Evolutionary conservation across 2,329 filamentous ascomycete species (phyloP), one percentile per base, ranked within the genome.

Genomic region (Tolypocladium amazonense): DNA sequence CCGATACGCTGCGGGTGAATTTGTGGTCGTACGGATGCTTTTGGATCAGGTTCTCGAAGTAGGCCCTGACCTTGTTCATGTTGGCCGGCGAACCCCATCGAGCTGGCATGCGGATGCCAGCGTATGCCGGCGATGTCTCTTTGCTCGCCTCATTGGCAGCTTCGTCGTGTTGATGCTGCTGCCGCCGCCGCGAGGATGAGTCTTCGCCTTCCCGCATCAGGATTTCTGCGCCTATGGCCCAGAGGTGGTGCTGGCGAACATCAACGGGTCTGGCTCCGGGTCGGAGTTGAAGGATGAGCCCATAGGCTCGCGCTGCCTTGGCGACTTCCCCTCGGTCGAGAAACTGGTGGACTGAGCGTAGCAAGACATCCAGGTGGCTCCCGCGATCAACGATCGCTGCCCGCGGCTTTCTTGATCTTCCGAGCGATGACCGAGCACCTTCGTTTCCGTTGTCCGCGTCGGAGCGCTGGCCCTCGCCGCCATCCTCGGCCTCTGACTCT

Each of bases 181-280:
- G 52, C 37, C 57, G n/a, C 30, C 20, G 38, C 39, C 25, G n/a
- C 23, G 27, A 25, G 14, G 30, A 4, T 20, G 53, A 45, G 27
- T 75, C 68, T 61, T 80, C 76, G 8, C 78, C 79, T 35, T 79
- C 75, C 20, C 88, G 83, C 75, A 96, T 85, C 59, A 96, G 75
- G 25, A 97, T 83, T 73, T 96, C 92, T 2, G 90, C 90, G 0
- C 90, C 92, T 53, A 96, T 81, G 18, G 87, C 87, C 93, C 92
- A 97, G 64, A 88, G 81, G 41, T 84, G 82, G 67, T 87, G 81
- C 25, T 77, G 78, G 45, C 91, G 83, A 56, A 93, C 72, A 69
- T 96, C 90, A 25, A 92, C 77, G 8, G 76, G 75, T 56, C 73
- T 59, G 35, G 69, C 67, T 18, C 62, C 56, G 1, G 71, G 69